Percentiles rank a stretch among this genome's conserved stretches.
phyloP scores from a whole-genome alignment of 2,329 filamentous ascomycete genomes.

The Botryotinia convoluta region DNA sequence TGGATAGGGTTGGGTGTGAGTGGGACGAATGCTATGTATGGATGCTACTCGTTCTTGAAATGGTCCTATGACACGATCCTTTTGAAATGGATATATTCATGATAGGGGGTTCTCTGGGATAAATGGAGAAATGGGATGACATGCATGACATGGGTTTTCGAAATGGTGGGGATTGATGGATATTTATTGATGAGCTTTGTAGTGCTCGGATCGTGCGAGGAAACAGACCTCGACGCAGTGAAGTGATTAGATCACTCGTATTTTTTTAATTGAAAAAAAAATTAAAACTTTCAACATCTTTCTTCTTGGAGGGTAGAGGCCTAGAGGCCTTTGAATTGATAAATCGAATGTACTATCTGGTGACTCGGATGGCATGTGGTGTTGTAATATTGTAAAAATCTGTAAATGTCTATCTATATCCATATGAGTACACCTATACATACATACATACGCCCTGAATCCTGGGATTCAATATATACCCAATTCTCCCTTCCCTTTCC shows the following conservation, averaged over 20 bases:
- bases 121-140: conserved; percentile 8
- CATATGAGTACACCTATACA: neutral
- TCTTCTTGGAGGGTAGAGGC: neutral
- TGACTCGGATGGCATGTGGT: neutral
- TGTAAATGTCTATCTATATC: neutral
- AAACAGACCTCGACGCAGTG: neutral
- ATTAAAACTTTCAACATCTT: conserved; percentile 9
- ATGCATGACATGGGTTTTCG: neutral
- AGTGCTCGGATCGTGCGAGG: conserved; percentile 4
- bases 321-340: neutral
- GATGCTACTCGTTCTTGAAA: neutral
- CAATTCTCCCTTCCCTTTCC: neutral
- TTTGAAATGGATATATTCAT: neutral
- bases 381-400: neutral
- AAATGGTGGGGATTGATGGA: neutral
- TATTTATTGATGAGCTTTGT: conserved; percentile 6
- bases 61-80: neutral
- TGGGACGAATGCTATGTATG: conserved; percentile 1
- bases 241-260: neutral
- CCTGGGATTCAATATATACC: neutral
- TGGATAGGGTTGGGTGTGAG: neutral
- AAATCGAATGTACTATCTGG: neutral
- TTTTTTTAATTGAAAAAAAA: conserved; percentile 4
- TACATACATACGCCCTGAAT: neutral
- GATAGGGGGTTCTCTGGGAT: neutral